These are phyloP conservation scores for Daldinia sp. DNA, from an alignment of 2,329 filamentous ascomycete species.

Conservation along the genomic window DNA sequence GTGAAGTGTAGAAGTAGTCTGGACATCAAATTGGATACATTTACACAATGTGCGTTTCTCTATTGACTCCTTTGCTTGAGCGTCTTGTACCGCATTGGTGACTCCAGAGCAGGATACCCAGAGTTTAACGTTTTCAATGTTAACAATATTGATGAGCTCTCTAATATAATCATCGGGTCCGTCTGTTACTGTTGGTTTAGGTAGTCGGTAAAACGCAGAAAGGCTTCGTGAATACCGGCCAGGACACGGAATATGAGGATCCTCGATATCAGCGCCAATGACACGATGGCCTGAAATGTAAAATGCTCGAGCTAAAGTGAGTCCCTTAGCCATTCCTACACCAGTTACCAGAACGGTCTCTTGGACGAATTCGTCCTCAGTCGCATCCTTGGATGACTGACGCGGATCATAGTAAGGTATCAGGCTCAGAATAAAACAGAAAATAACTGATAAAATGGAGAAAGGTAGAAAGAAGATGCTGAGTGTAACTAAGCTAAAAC, in stretches of 20 bases:
- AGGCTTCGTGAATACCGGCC: slow-evolving; percentile 71
- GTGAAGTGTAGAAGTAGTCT: slow-evolving; percentile 69
- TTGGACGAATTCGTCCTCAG: slow-evolving; percentile 11
- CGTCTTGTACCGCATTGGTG: slow-evolving; percentile 74
- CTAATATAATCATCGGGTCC: slow-evolving; percentile 65
- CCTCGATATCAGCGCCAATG: slow-evolving; percentile 75
- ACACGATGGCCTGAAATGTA: slow-evolving; percentile 75
- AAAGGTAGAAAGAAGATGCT: background rate
- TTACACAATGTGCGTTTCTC: slow-evolving; percentile 69
- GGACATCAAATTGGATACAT: slow-evolving; percentile 72
- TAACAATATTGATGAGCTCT: slow-evolving; percentile 69
- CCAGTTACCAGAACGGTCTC: slow-evolving; percentile 76
- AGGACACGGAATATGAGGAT: slow-evolving; percentile 59
- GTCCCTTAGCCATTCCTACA: slow-evolving; percentile 77
- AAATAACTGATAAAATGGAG: slow-evolving; percentile 15
- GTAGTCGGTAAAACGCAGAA: slow-evolving; percentile 63
- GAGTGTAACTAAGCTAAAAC: background rate
- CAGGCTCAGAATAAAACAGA: slow-evolving; percentile 1
- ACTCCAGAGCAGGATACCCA: slow-evolving; percentile 83
- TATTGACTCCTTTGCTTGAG: slow-evolving; percentile 70
- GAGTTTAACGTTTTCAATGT: slow-evolving; percentile 71
- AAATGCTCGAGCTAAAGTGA: slow-evolving; percentile 74
- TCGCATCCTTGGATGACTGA: background rate
- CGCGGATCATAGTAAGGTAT: background rate
- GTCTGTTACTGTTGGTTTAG: slow-evolving; percentile 47